A percentile compares a stretch with the other conserved stretches of the same genome.
Conservation (phyloP, 2,329 filamentous ascomycete species). For the Trichophyton schoenleinii region DNA sequence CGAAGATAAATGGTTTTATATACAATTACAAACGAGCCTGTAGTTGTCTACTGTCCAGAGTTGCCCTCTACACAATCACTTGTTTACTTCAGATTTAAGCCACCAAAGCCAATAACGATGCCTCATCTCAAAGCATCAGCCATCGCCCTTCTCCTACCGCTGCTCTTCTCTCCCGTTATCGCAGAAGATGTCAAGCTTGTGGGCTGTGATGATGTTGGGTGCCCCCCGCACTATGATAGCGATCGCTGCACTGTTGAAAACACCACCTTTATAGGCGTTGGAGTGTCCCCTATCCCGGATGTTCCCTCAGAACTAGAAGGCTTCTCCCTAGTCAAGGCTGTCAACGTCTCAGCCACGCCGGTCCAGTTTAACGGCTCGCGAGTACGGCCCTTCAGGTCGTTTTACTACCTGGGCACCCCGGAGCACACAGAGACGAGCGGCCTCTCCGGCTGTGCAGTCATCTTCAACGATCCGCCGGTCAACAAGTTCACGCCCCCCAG, state of each 20-base stretch:
- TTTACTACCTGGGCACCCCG: conserved; percentile 14
- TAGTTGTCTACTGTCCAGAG: too few species aligned
- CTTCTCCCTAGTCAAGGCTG: conserved; percentile 14
- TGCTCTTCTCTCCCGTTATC: not conserved
- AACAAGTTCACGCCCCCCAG: conserved; percentile 5
- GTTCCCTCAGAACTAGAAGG: conserved; percentile 10
- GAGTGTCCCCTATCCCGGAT: conserved; percentile 3
- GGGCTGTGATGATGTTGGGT: not conserved
- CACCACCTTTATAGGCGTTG: not conserved
- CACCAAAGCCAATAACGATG: not conserved
- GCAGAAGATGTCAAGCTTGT: not conserved
- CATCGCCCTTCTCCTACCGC: not conserved
- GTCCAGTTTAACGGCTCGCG: not conserved
- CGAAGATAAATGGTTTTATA: too few species aligned
- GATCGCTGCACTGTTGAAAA: not conserved
- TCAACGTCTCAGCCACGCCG: conserved; percentile 2
- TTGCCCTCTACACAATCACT: too few species aligned
- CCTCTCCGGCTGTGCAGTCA: conserved; percentile 12
- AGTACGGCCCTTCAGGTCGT: conserved; percentile 9
- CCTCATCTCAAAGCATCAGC: not conserved
- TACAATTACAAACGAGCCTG: too few species aligned
- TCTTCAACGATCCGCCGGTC: conserved; percentile 12
- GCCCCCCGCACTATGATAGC: not conserved
- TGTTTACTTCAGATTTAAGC: too few species aligned
- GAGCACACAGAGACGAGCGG: not conserved